Base-by-base conservation (phyloP, 148 eudicot genomes). In the Agrostemma githago region DNA sequence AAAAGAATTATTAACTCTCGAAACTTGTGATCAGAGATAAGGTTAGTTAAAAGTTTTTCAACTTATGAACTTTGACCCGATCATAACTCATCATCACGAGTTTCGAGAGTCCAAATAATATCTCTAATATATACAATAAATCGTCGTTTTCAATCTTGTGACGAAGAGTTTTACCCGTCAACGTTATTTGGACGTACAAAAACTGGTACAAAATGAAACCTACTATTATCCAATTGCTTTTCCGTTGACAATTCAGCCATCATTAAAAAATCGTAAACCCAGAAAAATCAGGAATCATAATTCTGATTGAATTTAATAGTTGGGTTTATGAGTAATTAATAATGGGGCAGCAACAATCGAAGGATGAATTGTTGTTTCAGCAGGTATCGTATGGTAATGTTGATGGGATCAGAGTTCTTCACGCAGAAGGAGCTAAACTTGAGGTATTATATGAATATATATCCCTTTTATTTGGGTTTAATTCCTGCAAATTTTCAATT, bases 311-410 rank as follows among this genome's bases (percentile, higher is more conserved):
- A 62, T 62, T 61, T 62, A 15, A 62, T 21, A 21, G 3, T 2
- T 61, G 64, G 34, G 34, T 21, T 62, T 62, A 26, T 38, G 9
- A 64, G 2, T 46, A 37, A 15, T 40, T 34, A 62, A 74, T 66
- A 5, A 94, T 95, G 98, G 98, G 98, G 71, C 89, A 75, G 73
- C 86, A 83, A 66, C 96, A 85, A 82, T 95, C 98, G 62, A 95
- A 86, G 77, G 98, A 89, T 43, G 96, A 92, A 75, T 81, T 88
- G 83, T 71, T 95, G 82, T 86, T 77, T 72, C 93, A 92, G 79
- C 96, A 92, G 62, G 97, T 92, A 4, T 79, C 80, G 69, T 86
- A 83, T 82, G 93, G 88, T 1, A 92, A 86, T 59, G 54, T 80
- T 54, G 93, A 92, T 46, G 92, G 90, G 5, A 86, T 95, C 78